Evolutionary conservation across 495 filamentous ascomycete genomes (phyloP).

Genomic region (Penicillium cinerascens): DNA sequence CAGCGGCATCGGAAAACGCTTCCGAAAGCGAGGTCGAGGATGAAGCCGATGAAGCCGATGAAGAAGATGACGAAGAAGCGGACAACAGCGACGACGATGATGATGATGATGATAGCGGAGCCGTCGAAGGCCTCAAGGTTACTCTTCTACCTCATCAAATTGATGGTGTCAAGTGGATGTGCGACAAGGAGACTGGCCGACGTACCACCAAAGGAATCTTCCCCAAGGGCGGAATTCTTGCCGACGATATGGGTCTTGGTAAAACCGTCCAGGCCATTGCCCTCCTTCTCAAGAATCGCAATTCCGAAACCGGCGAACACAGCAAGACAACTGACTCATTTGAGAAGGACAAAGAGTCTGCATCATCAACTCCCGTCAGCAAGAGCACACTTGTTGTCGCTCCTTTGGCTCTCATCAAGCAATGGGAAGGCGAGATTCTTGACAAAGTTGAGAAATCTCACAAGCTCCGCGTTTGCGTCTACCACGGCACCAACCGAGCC

Average conservation of each 20-base stretch:
- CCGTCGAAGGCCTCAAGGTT: slow-evolving; percentile 80
- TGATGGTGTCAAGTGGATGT: slow-evolving; percentile 91
- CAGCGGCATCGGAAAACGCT: slow-evolving; percentile 15
- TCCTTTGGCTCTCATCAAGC: slow-evolving; percentile 91
- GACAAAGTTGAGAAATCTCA: slow-evolving; percentile 68
- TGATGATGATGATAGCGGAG: slow-evolving; percentile 68
- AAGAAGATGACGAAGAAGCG: slow-evolving; percentile 38
- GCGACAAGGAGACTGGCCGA: slow-evolving; percentile 75
- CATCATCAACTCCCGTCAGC: slow-evolving; percentile 59
- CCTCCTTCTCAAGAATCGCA: slow-evolving; percentile 77
- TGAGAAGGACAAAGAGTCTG: slow-evolving; percentile 14
- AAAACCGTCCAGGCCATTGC: slow-evolving; percentile 87
- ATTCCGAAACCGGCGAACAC: slow-evolving; percentile 51
- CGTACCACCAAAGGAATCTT: slow-evolving; percentile 70
- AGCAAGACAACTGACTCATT: slow-evolving; percentile 30
- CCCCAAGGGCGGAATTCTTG: slow-evolving; percentile 83
- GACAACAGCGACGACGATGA: slow-evolving; percentile 65
- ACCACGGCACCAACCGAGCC: slow-evolving; percentile 82
- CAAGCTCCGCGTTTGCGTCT: slow-evolving; percentile 73
- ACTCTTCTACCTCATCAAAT: slow-evolving; percentile 89
- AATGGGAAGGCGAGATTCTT: slow-evolving; percentile 92
- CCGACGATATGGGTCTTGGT: slow-evolving; percentile 94
- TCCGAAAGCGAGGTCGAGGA: slow-evolving; percentile 18
- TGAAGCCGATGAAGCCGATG: slow-evolving; percentile 25
- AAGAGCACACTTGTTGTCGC: slow-evolving; percentile 88